Percentiles rank a stretch among this genome's conserved stretches.
Conservation (phyloP, 345 rosid genomes). For the Gossypium stocksii region DNA sequence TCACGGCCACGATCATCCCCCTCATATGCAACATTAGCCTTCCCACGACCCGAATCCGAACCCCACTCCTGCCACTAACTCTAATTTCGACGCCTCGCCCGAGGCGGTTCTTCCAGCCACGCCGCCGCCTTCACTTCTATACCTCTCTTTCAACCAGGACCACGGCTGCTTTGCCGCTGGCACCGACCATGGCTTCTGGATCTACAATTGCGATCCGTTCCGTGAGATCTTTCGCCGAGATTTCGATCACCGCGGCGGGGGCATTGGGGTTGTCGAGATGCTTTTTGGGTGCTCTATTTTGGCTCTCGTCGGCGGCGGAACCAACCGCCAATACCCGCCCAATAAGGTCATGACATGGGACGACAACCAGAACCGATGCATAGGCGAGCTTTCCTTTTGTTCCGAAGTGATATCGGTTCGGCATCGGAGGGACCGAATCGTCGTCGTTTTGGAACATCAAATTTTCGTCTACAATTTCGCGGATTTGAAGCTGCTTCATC, state of each 20-base stretch:
- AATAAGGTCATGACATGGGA: constrained; percentile 98
- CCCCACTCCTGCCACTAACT: constrained; percentile 15
- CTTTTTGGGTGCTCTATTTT: constrained; percentile 86
- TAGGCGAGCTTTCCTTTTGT: constrained; percentile 85
- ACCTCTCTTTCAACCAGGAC: constrained; percentile 83
- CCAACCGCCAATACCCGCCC: constrained; percentile 67
- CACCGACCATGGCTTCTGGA: constrained; percentile 83
- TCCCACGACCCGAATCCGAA: constrained; percentile 10
- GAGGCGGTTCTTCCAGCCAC: constrained; percentile 18
- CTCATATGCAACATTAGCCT: constrained; percentile 32
- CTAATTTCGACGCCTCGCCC: constrained; percentile 19
- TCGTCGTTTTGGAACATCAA: constrained; percentile 81
- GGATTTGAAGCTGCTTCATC: constrained; percentile 76
- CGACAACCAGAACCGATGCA: constrained; percentile 83
- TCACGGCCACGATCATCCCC: constrained; percentile 37
- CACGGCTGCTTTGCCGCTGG: constrained; percentile 79
- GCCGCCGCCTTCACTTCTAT: constrained; percentile 39
- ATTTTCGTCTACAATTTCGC: constrained; percentile 79
- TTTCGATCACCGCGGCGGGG: constrained; percentile 51
- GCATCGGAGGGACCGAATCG: constrained; percentile 70
- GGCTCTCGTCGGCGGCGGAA: constrained; percentile 86
- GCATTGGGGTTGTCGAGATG: constrained; percentile 79
- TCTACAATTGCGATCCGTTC: constrained; percentile 86
- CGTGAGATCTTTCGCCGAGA: constrained; percentile 93
- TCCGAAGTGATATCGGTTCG: constrained; percentile 80